Percentiles rank a stretch among this genome's conserved stretches.
Evolutionary conservation across 2,329 filamentous ascomycete genomes (phyloP).

Genomic region (Didymella arachidicola): DNA sequence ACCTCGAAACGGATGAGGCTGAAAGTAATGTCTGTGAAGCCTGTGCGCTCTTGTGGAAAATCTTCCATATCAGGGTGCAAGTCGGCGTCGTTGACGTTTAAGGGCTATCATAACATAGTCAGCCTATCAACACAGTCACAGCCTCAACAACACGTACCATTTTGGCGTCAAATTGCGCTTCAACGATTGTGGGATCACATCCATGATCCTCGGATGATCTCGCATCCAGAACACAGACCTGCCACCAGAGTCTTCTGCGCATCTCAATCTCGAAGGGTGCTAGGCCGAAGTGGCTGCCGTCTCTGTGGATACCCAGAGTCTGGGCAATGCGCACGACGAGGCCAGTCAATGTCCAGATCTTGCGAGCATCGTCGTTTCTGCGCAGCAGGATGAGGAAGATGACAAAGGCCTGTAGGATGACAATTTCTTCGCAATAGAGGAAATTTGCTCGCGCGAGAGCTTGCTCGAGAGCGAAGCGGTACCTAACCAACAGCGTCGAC

Average conservation of each 20-base stretch:
- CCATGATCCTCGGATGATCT: conserved; percentile 70
- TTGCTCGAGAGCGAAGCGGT: conserved; percentile 70
- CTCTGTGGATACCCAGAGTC: conserved; percentile 67
- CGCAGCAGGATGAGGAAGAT: conserved; percentile 67
- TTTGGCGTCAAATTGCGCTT: conserved; percentile 67
- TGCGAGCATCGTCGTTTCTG: conserved; percentile 58
- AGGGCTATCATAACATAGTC: conserved; percentile 47
- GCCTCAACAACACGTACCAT: conserved; percentile 42
- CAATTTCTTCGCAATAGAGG: conserved; percentile 67
- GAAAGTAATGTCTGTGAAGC: conserved; percentile 67
- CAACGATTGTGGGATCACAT: conserved; percentile 66
- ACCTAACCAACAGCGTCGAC: conserved; percentile 58
- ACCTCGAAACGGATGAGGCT: conserved; percentile 63
- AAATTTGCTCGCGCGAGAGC: conserved; percentile 69
- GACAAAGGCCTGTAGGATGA: conserved; percentile 68
- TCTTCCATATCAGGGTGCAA: conserved; percentile 59
- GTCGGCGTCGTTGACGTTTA: conserved; percentile 65
- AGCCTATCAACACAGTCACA: background rate
- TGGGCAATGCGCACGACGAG: conserved; percentile 66
- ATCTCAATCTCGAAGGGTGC: conserved; percentile 68
- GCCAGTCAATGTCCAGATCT: conserved; percentile 67
- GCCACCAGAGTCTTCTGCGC: conserved; percentile 67
- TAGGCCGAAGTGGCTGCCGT: conserved; percentile 63
- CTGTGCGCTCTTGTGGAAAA: conserved; percentile 57
- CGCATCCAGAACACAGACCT: conserved; percentile 65